These are phyloP conservation scores for Eucalyptus marginata DNA, from an alignment of 345 rosid genomes.

Conservation along the genomic window DNA sequence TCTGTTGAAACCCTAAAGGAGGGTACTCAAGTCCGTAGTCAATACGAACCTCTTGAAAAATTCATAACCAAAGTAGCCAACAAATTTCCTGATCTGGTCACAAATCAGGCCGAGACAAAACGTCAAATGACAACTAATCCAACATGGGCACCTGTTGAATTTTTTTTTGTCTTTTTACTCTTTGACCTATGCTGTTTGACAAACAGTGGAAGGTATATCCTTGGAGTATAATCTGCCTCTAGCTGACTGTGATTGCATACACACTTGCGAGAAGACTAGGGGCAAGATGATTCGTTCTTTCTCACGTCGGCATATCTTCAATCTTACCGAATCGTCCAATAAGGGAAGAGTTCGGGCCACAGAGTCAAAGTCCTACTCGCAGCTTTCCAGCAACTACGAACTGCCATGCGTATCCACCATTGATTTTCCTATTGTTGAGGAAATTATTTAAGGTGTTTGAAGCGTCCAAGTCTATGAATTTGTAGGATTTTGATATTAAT, in stretches of 20 bases:
- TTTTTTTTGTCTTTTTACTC: neutral
- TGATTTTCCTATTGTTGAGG: neutral
- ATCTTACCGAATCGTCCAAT: neutral
- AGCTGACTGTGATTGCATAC: neutral
- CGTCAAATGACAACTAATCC: neutral
- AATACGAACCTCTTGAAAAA: neutral
- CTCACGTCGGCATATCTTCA: neutral
- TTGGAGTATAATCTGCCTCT: neutral
- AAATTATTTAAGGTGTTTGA: neutral
- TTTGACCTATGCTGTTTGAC: neutral
- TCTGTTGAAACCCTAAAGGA: neutral
- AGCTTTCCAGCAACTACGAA: neutral
- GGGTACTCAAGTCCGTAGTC: neutral
- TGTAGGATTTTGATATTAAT: neutral
- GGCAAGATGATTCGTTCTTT: neutral
- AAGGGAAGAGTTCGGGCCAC: neutral
- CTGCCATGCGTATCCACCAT: neutral
- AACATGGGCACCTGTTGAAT: neutral
- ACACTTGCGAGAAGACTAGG: neutral
- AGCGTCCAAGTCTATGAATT: neutral
- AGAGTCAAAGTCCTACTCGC: neutral
- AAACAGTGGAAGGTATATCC: neutral
- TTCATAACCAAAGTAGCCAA: neutral
- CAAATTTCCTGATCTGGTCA: neutral
- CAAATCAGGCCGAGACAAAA: neutral